These are phyloP conservation scores for Exophiala viscosa DNA, from an alignment of 2,329 filamentous ascomycete genomes.

Conservation along the genomic window DNA sequence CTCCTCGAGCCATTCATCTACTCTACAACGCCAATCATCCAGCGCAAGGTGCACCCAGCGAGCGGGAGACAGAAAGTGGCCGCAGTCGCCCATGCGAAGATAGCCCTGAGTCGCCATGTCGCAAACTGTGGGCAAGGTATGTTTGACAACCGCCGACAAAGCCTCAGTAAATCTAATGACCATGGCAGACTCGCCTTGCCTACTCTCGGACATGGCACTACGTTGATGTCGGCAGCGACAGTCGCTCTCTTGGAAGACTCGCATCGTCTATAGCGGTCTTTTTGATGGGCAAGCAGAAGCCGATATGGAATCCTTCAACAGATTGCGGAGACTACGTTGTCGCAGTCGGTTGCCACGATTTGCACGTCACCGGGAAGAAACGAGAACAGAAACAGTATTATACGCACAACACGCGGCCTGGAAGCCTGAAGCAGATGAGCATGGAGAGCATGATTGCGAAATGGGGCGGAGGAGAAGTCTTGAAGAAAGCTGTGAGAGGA, in stretches of 20 bases:
- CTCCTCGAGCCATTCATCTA: no score
- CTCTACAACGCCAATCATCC: no score
- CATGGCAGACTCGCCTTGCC: constrained; percentile 77
- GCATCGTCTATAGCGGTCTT: constrained; percentile 41
- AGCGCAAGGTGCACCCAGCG: background rate
- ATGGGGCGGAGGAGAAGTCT: constrained; percentile 85
- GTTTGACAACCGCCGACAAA: background rate
- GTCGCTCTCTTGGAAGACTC: constrained; percentile 42
- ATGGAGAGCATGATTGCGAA: constrained; percentile 96
- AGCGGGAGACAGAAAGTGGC: background rate
- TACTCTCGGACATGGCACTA: constrained; percentile 96
- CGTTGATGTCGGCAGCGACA: constrained; percentile 65
- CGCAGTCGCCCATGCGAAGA: constrained; percentile 10
- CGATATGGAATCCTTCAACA: constrained; percentile 92
- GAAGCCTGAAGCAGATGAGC: constrained; percentile 78
- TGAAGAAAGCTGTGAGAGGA: constrained; percentile 86
- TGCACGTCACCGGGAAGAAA: constrained; percentile 89
- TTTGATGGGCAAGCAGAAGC: constrained; percentile 95
- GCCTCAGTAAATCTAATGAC: background rate
- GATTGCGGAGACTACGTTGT: constrained; percentile 99
- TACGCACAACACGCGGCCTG: constrained; percentile 85
- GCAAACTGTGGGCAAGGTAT: constrained; percentile 44
- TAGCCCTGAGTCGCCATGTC: constrained; percentile 37
- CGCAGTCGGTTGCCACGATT: constrained; percentile 78
- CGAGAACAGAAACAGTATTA: constrained; percentile 94